phyloP scores from a whole-genome alignment of 176 grass and related monocot genomes.

The Themeda triandra region DNA sequence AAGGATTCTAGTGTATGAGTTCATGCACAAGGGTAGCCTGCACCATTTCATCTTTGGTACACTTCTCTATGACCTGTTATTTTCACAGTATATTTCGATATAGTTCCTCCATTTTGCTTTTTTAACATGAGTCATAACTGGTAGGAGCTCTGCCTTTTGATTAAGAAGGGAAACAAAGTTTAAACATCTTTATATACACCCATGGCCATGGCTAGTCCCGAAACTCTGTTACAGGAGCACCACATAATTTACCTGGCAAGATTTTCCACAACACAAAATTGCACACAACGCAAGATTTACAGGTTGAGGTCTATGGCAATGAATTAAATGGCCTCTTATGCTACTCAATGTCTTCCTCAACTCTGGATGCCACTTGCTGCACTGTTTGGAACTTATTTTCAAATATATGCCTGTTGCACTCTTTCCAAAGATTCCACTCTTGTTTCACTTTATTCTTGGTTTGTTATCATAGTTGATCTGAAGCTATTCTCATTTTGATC shows the following conservation, averaged over 20 bases:
- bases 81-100: background rate
- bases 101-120: background rate
- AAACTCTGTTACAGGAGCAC: background rate
- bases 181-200: background rate
- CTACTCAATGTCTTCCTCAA: background rate
- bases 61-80: background rate
- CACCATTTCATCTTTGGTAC: conserved; percentile 3
- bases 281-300: background rate
- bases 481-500: conserved; percentile 8
- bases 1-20: conserved; percentile 30
- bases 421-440: background rate
- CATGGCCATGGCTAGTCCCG: background rate
- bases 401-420: background rate
- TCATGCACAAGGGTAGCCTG: conserved; percentile 14
- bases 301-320: background rate
- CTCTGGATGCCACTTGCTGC: background rate
- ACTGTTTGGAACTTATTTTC: background rate
- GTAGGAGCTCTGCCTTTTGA: background rate
- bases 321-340: background rate
- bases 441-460: background rate
- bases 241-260: background rate
- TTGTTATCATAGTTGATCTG: background rate
- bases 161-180: background rate
- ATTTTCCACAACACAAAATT: background rate
- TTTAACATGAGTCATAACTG: background rate